Evolutionary conservation across 2,329 filamentous ascomycete species (phyloP), one percentile per base, ranked within the genome.

Genomic region (Chaetothyriales sp.): DNA sequence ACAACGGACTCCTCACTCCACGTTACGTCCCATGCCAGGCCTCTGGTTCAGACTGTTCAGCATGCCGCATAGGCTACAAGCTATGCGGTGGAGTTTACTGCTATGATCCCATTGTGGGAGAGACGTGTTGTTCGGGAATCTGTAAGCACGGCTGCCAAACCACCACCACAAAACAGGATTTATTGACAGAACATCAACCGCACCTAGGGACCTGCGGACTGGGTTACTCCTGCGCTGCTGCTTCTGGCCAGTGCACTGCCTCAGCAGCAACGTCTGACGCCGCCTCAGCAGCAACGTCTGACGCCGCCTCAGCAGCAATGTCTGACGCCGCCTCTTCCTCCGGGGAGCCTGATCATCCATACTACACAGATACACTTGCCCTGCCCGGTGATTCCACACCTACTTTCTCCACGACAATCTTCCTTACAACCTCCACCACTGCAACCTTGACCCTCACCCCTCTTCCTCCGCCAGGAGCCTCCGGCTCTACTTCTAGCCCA

Each of bases 81-180:
- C 47, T 29, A 19, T 56, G 55, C 20, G 52, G 55, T 46, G 8
- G 48, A 19, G 52, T 52, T 15, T 46, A 50, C 40, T 57, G 55
- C 51, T 72, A 52, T 44, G 54, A 49, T 25, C 52, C 55, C 18
- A 49, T 22, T 37, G 54, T 50, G 25, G 58, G 58, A 13, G 57
- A 62, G 18, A 49, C 54, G 28, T 62, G 60, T 53, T 61, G 60
- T 51, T 48, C 49, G 18, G 56, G 50, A 46, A 54, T 51, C 52
- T 61, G 59, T 59, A 55, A 49, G 58, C 22, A 25, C 22, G 3
- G 6, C 3, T 6, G 6, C 3, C 22, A 25, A 6, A 25, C 22
- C 22, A 25, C 3, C 22, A 25, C 3, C 22, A 25, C 3, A 25
- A 25, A 25, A 25, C 22, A 25, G 22, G 22, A 25, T 25, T 25